Evolutionary conservation across 139 green algal species (phyloP).

Genomic region (Auxenochlorella protothecoides): DNA sequence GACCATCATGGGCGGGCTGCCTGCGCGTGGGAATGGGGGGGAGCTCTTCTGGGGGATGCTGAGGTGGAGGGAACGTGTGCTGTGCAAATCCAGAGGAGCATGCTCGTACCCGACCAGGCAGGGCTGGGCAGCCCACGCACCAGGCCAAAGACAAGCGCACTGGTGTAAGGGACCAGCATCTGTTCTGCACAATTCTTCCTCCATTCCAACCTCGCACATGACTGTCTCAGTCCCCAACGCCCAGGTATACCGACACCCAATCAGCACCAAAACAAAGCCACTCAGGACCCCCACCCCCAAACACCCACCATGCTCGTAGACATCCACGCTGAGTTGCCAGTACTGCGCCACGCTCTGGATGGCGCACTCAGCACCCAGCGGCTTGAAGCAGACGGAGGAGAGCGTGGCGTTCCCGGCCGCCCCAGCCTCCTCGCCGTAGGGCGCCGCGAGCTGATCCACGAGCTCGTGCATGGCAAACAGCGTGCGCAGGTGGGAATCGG

Average conservation of each 20-base stretch:
- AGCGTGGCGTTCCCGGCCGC: too few relatives aligned
- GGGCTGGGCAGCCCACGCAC: too few relatives aligned
- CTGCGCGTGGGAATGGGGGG: not conserved
- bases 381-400: conserved; percentile 71
- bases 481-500: conserved; percentile 43
- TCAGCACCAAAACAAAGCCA: too few relatives aligned
- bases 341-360: conserved; percentile 81
- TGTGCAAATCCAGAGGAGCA: not conserved
- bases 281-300: too few relatives aligned
- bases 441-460: conserved; percentile 31
- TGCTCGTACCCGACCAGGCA: not conserved
- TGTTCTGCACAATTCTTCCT: too few relatives aligned
- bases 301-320: conserved; percentile 26
- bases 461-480: conserved; percentile 76
- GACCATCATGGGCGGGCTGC: conserved; percentile 12
- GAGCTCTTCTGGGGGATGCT: too few relatives aligned
- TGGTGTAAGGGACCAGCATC: too few relatives aligned
- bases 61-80: not conserved
- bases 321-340: conserved; percentile 61
- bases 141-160: too few relatives aligned
- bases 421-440: too few relatives aligned
- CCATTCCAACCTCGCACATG: too few relatives aligned
- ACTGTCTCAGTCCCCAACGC: too few relatives aligned
- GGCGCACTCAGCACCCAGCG: conserved; percentile 64
- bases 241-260: too few relatives aligned